These are phyloP conservation scores for Cucurbita maxima DNA, from an alignment of 306 rosid species.

Conservation along the genomic window DNA sequence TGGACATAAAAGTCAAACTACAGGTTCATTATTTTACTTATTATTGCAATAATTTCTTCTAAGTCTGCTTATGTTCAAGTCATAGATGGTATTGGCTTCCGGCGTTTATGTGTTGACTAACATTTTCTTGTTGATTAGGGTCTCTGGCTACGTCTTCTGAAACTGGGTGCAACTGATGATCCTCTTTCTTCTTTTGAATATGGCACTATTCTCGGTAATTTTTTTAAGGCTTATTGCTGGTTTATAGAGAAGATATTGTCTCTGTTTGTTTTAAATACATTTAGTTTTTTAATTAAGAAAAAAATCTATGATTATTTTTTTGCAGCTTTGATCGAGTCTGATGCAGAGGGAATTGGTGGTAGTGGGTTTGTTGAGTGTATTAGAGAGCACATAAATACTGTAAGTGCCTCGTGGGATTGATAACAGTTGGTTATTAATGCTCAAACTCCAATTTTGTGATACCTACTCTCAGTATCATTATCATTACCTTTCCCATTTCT, in stretches of 20 bases:
- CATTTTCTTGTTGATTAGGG: constrained; percentile 45
- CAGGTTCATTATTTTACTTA: constrained; percentile 42
- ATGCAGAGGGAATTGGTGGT: constrained; percentile 98
- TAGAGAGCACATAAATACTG: constrained; percentile 91
- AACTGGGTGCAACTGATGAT: constrained; percentile 87
- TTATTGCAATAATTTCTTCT: background rate
- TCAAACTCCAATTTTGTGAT: background rate
- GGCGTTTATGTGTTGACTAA: background rate
- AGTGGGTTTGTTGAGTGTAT: constrained; percentile 97
- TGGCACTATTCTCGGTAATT: constrained; percentile 92
- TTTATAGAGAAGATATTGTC: background rate
- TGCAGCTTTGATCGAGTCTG: constrained; percentile 98
- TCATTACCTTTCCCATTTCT: background rate
- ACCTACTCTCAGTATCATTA: background rate
- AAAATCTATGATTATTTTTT: constrained; percentile 7
- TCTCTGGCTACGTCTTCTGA: constrained; percentile 92
- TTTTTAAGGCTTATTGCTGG: constrained; percentile 10
- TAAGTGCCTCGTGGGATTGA: constrained; percentile 25
- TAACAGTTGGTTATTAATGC: background rate
- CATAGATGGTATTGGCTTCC: background rate
- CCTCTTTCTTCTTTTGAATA: constrained; percentile 98
- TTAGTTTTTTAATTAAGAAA: background rate
- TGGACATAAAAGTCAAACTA: constrained; percentile 92
- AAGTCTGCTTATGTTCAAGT: background rate
- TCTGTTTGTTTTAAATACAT: constrained; percentile 3